Evolutionary conservation across 2,329 filamentous ascomycete species (phyloP), one percentile per base, ranked within the genome.

Genomic region (Colletotrichum sp.): DNA sequence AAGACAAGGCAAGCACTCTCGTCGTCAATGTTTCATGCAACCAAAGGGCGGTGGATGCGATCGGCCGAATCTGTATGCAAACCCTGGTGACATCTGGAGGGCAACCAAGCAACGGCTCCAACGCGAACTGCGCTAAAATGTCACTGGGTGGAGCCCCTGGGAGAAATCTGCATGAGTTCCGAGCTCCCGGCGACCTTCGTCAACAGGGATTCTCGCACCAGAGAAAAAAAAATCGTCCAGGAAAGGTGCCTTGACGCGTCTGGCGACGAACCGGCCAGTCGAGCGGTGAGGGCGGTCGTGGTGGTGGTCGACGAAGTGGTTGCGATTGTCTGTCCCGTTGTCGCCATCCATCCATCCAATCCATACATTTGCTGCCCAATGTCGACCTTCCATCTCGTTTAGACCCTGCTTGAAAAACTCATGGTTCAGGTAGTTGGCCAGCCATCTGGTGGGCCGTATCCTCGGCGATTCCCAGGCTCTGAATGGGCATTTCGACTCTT

Each of bases 21-120:
- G 73, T 66, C 73, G 63, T 68, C 73, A 44, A 72, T 68, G 73
- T 76, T 76, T 76, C 73, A 76, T 72, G 69, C 73, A 34, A 64
- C 69, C 73, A 72, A 57, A 64, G 52, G 63, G 69, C 64, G 69
- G 73, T 76, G 73, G 73, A 76, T 71, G 63, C 73, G 73, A 76
- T 76, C 73, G 73, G 26, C 73, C 69, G 57, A 68, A 75, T 72
- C 63, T 57, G 63, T 63, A 30, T 66, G 21, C 24, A 24, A 32
- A 36, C 59, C 72, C 68, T 62, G 60, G 57, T 57, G 60, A 57
- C 60, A 30, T 32, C 55, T 65, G n/a, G 15, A 26, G 26, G 36
- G 30, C 64, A 32, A 63, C 30, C 36, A 52, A 52, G 44, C 44
- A 52, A 52, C n/a, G 44, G 44, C 24, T 60, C 62, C 68, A 63